phyloP scores from a whole-genome alignment of 2,329 filamentous ascomycete genomes.

The Amauroascus niger region DNA sequence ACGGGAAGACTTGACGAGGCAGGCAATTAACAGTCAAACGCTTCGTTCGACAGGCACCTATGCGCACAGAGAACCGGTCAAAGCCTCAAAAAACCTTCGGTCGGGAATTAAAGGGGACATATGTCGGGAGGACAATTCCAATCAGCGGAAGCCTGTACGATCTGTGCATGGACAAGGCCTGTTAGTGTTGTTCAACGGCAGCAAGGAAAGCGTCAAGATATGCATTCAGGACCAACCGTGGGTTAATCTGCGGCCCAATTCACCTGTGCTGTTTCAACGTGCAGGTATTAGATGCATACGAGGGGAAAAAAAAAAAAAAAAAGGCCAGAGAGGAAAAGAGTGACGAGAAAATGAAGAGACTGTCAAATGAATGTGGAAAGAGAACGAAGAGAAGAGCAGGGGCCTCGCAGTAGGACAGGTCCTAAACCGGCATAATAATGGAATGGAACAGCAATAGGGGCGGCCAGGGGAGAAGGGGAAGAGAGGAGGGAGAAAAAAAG shows the following conservation, averaged over 20 bases:
- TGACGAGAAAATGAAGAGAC: constrained; percentile 5
- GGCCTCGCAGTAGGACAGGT: constrained; percentile 1
- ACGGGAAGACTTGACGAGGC: background rate
- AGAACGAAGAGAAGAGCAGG: constrained; percentile 3
- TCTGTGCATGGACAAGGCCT: constrained; percentile 9
- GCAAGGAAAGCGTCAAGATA: background rate
- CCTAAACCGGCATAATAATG: background rate
- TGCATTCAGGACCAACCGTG: background rate
- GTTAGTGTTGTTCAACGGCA: constrained; percentile 3
- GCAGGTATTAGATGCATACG: background rate
- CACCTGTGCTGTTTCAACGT: constrained; percentile 2
- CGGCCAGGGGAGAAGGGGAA: constrained; percentile 12
- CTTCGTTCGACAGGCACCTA: constrained; percentile 21
- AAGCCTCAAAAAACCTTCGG: background rate
- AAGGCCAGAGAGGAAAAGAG: background rate
- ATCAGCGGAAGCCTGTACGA: background rate
- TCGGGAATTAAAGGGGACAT: constrained; percentile 9
- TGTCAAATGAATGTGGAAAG: constrained; percentile 8
- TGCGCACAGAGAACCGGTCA: constrained; percentile 1
- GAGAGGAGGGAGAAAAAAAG: constrained; percentile 12
- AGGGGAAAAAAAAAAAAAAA: background rate
- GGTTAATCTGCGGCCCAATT: constrained; percentile 1
- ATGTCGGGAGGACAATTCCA: background rate
- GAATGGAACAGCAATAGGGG: background rate
- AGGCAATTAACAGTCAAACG: constrained; percentile 34